A percentile compares a stretch with the other conserved stretches of the same genome.
Evolutionary conservation across 495 filamentous ascomycete genomes (phyloP).

Genomic region (Penicillium salamii): DNA sequence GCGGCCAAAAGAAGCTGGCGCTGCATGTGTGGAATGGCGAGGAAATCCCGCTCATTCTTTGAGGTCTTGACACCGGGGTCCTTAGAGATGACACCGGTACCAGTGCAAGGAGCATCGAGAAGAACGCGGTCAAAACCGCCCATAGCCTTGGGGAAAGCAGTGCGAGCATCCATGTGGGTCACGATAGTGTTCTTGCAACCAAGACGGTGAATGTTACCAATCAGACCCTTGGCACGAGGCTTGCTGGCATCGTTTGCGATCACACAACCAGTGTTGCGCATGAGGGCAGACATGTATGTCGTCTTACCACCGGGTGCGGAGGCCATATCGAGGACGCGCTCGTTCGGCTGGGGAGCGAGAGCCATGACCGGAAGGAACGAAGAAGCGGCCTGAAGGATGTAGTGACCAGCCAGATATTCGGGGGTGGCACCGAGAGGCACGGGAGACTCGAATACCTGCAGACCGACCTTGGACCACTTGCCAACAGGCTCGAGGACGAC

Average conservation of each 20-base stretch:
- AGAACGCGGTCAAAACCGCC: slow-evolving; percentile 88
- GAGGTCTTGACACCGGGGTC: slow-evolving; percentile 95
- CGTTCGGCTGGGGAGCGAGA: slow-evolving; percentile 86
- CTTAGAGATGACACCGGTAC: slow-evolving; percentile 90
- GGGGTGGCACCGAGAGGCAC: slow-evolving; percentile 97
- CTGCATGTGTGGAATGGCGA: slow-evolving; percentile 85
- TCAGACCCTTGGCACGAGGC: slow-evolving; percentile 87
- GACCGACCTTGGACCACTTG: slow-evolving; percentile 97
- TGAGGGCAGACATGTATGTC: slow-evolving; percentile 91
- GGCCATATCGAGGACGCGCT: slow-evolving; percentile 93
- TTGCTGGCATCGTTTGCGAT: slow-evolving; percentile 98
- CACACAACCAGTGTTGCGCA: slow-evolving; percentile 96
- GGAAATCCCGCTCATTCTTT: slow-evolving; percentile 92
- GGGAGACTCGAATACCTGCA: slow-evolving; percentile 91
- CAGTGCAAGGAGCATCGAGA: slow-evolving; percentile 78
- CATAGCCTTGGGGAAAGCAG: slow-evolving; percentile 84
- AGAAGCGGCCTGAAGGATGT: slow-evolving; percentile 94
- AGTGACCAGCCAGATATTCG: slow-evolving; percentile 94
- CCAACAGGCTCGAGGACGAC: slow-evolving; percentile 95
- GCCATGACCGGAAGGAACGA: slow-evolving; percentile 99
- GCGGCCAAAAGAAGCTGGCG: slow-evolving; percentile 90
- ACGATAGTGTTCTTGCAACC: slow-evolving; percentile 92
- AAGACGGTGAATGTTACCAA: slow-evolving; percentile 95
- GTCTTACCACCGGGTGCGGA: slow-evolving; percentile 96
- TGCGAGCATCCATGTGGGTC: slow-evolving; percentile 87